A percentile compares a stretch with the other conserved stretches of the same genome.
Evolutionary conservation across 1,139 yeast species (phyloP).

Genomic region (Taiozyma sp.): DNA sequence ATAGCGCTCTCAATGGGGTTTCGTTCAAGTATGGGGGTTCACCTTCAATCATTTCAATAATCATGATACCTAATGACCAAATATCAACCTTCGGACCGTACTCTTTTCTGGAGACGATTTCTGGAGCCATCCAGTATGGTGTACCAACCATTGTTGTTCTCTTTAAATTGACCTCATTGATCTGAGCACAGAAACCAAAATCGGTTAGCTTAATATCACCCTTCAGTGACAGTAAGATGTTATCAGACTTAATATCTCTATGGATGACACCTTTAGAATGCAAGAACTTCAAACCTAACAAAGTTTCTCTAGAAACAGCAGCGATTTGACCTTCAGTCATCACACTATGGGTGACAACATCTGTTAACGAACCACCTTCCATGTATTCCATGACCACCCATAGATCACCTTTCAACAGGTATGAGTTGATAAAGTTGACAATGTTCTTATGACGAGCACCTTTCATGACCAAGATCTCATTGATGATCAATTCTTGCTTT

Average conservation of each 20-base stretch:
- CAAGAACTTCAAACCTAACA: slow-evolving; percentile 77
- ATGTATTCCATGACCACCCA: slow-evolving; percentile 99
- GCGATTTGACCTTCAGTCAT: slow-evolving; percentile 98
- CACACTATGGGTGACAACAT: slow-evolving; percentile 89
- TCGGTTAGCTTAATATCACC: slow-evolving; percentile 91
- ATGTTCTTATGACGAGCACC: slow-evolving; percentile 87
- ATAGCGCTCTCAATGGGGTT: slow-evolving; percentile 84
- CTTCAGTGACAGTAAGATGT: slow-evolving; percentile 70
- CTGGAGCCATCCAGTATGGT: slow-evolving; percentile 99
- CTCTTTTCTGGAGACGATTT: slow-evolving; percentile 88
- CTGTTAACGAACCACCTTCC: slow-evolving; percentile 97
- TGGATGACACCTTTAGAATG: slow-evolving; percentile 95
- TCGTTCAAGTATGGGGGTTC: slow-evolving; percentile 97
- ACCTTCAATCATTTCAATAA: slow-evolving; percentile 97
- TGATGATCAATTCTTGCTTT: slow-evolving; percentile 88
- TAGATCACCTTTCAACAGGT: slow-evolving; percentile 62
- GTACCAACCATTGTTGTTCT: slow-evolving; percentile 99
- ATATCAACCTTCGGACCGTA: slow-evolving; percentile 97
- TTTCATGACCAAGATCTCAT: slow-evolving; percentile 91
- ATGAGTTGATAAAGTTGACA: slow-evolving; percentile 88
- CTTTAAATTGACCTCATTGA: slow-evolving; percentile 77
- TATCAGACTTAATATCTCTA: slow-evolving; percentile 94
- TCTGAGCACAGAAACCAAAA: slow-evolving; percentile 85
- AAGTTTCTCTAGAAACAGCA: slow-evolving; percentile 89
- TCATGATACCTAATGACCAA: slow-evolving; percentile 97